Conservation (phyloP, 345 rosid genomes). For the Rhodamnia argentea region DNA sequence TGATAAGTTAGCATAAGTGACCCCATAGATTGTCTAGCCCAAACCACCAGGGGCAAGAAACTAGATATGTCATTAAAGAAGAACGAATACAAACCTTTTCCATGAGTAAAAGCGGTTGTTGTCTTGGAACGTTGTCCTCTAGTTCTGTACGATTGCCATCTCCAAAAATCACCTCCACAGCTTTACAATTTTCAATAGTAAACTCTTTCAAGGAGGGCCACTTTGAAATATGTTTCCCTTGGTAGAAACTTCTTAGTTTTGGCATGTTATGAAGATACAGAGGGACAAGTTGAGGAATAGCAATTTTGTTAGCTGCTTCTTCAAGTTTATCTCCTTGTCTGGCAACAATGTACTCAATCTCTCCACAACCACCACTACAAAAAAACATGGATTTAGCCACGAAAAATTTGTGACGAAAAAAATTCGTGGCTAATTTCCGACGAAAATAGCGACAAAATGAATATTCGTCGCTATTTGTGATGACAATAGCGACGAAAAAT, state of each 20-base stretch:
- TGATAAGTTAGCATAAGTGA: too few species aligned
- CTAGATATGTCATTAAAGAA: neutral
- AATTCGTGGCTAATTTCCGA: too few species aligned
- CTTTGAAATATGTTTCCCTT: neutral
- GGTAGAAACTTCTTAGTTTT: neutral
- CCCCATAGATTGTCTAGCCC: neutral
- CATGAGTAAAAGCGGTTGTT: neutral
- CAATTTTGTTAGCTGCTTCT: neutral
- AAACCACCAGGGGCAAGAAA: neutral
- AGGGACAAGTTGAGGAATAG: neutral
- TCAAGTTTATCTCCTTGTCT: neutral
- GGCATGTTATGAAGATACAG: neutral
- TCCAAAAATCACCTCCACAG: neutral
- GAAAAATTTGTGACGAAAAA: too few species aligned
- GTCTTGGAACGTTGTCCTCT: neutral
- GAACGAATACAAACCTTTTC: neutral
- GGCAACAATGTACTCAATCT: neutral
- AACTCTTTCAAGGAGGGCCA: neutral
- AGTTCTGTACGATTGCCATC: neutral
- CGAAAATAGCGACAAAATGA: too few species aligned
- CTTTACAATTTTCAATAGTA: accelerated
- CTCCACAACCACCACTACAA: neutral
- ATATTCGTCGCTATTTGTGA: too few species aligned
- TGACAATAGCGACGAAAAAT: too few species aligned
- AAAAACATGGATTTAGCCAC: too few species aligned